Evolutionary conservation across 169 alveolate genomes (phyloP).

Genomic region (Eimeria zaria): DNA sequence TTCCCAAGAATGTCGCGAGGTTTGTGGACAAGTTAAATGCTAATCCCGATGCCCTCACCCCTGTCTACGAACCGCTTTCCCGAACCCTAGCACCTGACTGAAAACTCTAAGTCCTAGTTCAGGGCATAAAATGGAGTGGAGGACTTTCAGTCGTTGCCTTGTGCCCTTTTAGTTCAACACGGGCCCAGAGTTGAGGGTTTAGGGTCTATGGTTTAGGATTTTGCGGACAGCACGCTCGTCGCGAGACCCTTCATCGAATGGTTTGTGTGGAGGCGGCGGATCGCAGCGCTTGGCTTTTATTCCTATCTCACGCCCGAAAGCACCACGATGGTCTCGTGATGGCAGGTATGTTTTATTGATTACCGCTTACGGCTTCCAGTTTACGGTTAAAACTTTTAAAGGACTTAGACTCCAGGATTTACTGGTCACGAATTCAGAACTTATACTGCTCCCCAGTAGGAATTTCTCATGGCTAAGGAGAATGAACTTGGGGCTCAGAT

Average conservation of each 20-base stretch:
- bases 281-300: not conserved
- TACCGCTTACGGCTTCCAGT: not conserved
- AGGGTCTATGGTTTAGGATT: constrained; percentile 10
- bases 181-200: not conserved
- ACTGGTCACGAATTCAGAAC: not conserved
- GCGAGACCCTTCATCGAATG: constrained; percentile 54
- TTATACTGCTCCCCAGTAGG: too few species aligned
- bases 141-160: not conserved
- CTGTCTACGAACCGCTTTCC: not conserved
- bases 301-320: constrained; percentile 57
- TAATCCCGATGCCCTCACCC: not conserved
- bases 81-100: not conserved
- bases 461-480: not conserved
- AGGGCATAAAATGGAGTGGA: not conserved
- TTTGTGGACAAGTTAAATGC: not conserved
- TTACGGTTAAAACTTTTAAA: not conserved
- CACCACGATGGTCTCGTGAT: constrained; percentile 68
- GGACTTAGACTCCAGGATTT: not conserved
- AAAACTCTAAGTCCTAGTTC: not conserved
- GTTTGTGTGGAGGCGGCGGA: constrained; percentile 47
- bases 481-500: not conserved
- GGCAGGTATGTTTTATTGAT: constrained; percentile 8
- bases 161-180: not conserved
- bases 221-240: constrained; percentile 52
- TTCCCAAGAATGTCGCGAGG: constrained; percentile 51